Base-by-base conservation (phyloP, 352 stramenopile species). In the Globisporangium acanthophoron region DNA sequence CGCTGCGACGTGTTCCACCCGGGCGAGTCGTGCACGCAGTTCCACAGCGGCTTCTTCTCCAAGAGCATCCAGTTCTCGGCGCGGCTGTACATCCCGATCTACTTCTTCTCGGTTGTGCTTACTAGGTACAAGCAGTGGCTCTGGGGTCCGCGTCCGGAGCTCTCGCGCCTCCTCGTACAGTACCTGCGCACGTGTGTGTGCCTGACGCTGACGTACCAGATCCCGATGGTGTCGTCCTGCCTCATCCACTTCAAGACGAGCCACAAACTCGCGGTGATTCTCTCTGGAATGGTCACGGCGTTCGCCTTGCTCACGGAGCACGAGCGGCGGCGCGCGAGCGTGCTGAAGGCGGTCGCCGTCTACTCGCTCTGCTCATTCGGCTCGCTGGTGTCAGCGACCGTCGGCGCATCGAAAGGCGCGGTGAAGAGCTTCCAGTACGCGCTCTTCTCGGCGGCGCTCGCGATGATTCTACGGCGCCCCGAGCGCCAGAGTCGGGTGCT, bases 51-150 rank as follows among this genome's bases (percentile, higher is more conserved):
- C 12, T 74, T 73, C 53, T 79, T 87, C 18, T 20, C 56, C 15
- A 54, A 64, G 18, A 66, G 70, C 20, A 74, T 88, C 63, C 69
- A 48, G 41, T 70, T 73, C 24, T 67, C 78, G 4, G 67, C 77
- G 50, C 60, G 65, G 37, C 56, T 90, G 20, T 85, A 87, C 56
- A 61, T 87, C 16, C 77, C 80, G n/a, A 87, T 90, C 68, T 90
- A 83, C 67, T 49, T 77, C 5, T 49, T 77, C 56, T 86, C 77
- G 24, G 66, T 73, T 15, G 64, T 80, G 31, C 59, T 74, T n/a
- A 62, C 73, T 13, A 80, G 78, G 56, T 85, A 80, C 66, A 87
- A 85, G 52, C 64, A 63, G 18, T 90, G 80, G 80, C 47, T 87
- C n/a, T 78, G 61, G 40, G 80, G 77, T 0, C 80, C 80, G 4